phyloP scores from a whole-genome alignment of 2,329 filamentous ascomycete genomes.

The Teratosphaeria destructans region DNA sequence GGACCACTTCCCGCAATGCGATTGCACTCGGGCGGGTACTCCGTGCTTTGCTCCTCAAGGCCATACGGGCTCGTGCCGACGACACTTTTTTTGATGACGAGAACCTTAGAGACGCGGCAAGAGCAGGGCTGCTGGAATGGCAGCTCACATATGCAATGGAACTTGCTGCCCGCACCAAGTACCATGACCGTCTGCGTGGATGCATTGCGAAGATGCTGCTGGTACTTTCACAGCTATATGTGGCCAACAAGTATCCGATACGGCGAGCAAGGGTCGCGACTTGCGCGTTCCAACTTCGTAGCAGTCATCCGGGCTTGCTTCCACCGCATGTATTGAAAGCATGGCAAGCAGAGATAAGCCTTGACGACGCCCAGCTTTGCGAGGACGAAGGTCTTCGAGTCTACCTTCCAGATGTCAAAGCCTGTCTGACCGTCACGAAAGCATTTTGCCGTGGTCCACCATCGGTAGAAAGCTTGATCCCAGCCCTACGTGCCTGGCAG shows the following conservation, averaged over 20 bases:
- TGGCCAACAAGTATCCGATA: conserved; percentile 13
- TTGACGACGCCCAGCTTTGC: conserved; percentile 8
- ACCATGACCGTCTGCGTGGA: conserved; percentile 6
- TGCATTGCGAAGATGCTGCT: conserved; percentile 11
- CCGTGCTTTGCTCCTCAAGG: conserved; percentile 11
- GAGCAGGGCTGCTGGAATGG: conserved; percentile 33
- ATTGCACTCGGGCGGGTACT: conserved; percentile 14
- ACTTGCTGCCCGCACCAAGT: conserved; percentile 14
- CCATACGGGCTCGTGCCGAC: conserved; percentile 2
- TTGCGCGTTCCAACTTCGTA: conserved; percentile 13
- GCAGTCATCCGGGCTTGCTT: conserved; percentile 14
- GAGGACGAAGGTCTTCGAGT: conserved; percentile 25
- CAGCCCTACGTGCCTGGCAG: conserved; percentile 29
- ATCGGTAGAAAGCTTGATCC: conserved; percentile 17
- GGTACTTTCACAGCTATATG: conserved; percentile 14
- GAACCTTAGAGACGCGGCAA: conserved; percentile 17
- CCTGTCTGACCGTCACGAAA: conserved; percentile 30
- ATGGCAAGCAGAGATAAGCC: conserved; percentile 3
- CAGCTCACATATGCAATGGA: conserved; percentile 25
- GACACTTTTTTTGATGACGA: conserved; percentile 26
- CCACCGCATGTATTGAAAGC: conserved; percentile 5
- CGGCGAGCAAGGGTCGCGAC: conserved; percentile 19
- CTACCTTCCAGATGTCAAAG: conserved; percentile 27
- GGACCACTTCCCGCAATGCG: conserved; percentile 10
- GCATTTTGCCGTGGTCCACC: conserved; percentile 30